Evolutionary conservation across 2,329 filamentous ascomycete genomes (phyloP), one percentile per base, ranked within the genome.

Genomic region (Nothophaeocryptopus gaeumannii): DNA sequence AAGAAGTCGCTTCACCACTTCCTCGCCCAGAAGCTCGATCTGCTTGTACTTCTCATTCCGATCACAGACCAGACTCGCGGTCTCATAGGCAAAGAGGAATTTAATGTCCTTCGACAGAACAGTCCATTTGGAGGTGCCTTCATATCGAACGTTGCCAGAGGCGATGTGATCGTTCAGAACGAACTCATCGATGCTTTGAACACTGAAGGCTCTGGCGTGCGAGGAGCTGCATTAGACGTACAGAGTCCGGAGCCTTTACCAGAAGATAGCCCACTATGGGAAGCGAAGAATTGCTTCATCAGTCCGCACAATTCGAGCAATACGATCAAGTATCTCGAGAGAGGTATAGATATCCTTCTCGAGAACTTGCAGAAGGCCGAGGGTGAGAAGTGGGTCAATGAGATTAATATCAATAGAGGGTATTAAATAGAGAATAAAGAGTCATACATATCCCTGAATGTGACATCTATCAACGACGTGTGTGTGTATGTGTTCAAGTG

Each of bases 191-290:
- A 72, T 1, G 83, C 84, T 0, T 70, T 89, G 8, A 66, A 78
- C 20, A 72, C 70, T 0, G 76, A 75, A 0, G 71, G 75, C 1
- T 64, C 85, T 26, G 67, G 74, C 2, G 12, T 46, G 26, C 9
- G 32, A 13, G 87, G 87, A 29, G 87, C 87, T 0, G 85, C 85
- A 1, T 68, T 90, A 29, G 86, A 89, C 62, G 87, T 90, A 0
- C 85, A 86, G 1, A 85, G 89, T 47, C 87, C 86, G 0, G 87
- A 91, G 65, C 87, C 87, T 0, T 65, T 91, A 53, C 85, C 85
- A 0, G 68, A 74, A 2, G 79, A 83, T 2, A 80, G 86, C 63
- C 76, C 78, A 50, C 69, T 91, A 43, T 91, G 86, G 86, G 76
- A 73, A 20, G 75, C 39, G 20, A 26, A 26, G 20, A 26, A 26